Base-by-base conservation (phyloP, 1,284 basidiomycete species). In the Takashimella koratensis region DNA sequence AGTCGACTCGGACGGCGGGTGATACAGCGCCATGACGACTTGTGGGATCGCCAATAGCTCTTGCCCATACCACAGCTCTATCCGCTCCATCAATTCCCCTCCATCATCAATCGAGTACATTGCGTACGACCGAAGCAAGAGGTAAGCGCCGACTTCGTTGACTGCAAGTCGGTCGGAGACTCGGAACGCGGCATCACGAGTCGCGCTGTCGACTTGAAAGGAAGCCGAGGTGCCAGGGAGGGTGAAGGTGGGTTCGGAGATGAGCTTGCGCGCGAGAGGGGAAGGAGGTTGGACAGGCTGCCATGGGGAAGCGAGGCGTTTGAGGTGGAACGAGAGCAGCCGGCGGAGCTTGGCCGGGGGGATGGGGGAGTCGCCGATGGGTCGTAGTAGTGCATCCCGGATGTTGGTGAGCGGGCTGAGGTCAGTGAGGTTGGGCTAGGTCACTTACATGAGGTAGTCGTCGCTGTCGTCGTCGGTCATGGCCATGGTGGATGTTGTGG, bases 381-480 rank as follows among this genome's bases (percentile, higher is more conserved):
- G 63, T 11, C 61, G 57, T 12, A 63, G 62, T 10, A 73, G 60
- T 5, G 66, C 62, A 56, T 73, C 66, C 30, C 70, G 62, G 20
- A 73, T 58, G 6, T 62, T 65, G 2, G 66, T 66, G 22, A 73
- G 52, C 3, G 71, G 71, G 48, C 71, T 73, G 47, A 1, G 27
- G 3, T 13, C 1, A 4, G 49, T 59, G 2, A 56, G 49, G 25
- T 2, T 10, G 20, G 13, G 10, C 6, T 6, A 24, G 19, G n/a
- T 39, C 12, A 21, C 57, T 56, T 42, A 62, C 62, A 52, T 55
- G 5, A 59, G 46, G 19, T 59, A 64, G 54, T 62, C 60, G 8
- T 60, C 52, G n/a, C n/a, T n/a, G n/a, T n/a, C n/a, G n/a, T n/a
- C n/a, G n/a, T n/a, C n/a, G n/a, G n/a, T n/a, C n/a, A n/a, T n/a